A percentile compares a stretch with the other conserved stretches of the same genome.
Evolutionary conservation across 208 protist species (phyloP).

Genomic region (Leishmania amazonensis): DNA sequence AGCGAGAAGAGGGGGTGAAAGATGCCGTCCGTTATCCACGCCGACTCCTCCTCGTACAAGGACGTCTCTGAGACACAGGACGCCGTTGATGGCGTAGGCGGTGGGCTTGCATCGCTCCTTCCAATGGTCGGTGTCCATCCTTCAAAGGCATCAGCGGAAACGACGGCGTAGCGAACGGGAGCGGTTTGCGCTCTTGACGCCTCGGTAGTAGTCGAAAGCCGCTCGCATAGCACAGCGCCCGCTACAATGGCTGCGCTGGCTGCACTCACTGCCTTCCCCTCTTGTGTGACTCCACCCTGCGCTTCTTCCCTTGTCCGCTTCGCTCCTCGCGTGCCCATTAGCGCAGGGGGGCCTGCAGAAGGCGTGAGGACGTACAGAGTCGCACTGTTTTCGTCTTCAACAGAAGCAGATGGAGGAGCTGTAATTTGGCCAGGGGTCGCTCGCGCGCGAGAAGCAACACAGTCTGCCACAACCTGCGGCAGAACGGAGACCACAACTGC

Average conservation of each 20-base stretch:
- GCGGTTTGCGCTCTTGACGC: background rate
- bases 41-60: conserved; percentile 6
- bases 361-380: conserved; percentile 7
- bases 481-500: conserved; percentile 18
- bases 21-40: conserved; percentile 6
- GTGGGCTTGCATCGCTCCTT: background rate
- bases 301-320: background rate
- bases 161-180: background rate
- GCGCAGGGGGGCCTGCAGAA: background rate
- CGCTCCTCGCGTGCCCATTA: background rate
- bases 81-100: background rate
- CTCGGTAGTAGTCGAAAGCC: background rate
- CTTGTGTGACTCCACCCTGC: background rate
- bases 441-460: background rate
- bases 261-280: background rate
- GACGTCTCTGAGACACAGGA: background rate
- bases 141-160: background rate
- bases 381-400: background rate
- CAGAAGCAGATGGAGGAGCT: background rate
- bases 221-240: background rate
- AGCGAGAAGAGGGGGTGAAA: conserved; percentile 10
- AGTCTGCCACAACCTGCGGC: conserved; percentile 27
- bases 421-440: background rate
- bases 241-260: background rate
- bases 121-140: background rate